Percentiles rank a stretch among this genome's conserved stretches.
These are phyloP conservation scores for Russula dissimulans DNA, from an alignment of 768 basidiomycete species.

Conservation along the genomic window DNA sequence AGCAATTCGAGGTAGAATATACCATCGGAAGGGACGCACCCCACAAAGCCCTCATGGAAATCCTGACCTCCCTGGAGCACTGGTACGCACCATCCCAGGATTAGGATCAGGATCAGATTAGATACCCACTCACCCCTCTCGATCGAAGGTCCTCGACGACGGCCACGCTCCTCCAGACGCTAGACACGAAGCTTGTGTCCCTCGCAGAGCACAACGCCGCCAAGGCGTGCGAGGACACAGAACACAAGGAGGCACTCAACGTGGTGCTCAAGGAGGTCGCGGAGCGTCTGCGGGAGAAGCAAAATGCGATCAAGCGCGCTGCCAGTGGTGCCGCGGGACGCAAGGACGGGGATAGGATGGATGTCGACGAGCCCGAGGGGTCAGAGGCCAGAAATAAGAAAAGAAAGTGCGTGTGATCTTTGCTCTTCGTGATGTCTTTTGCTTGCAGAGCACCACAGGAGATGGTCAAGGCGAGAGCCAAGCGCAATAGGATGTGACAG, in stretches of 20 bases:
- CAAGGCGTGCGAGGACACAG: conserved; percentile 35
- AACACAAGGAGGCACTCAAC: conserved; percentile 48
- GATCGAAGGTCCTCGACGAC: conserved; percentile 57
- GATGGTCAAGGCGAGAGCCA: conserved; percentile 9
- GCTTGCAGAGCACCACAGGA: conserved; percentile 17
- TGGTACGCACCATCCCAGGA: conserved; percentile 39
- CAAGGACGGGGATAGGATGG: conserved; percentile 19
- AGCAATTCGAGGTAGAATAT: conserved; percentile 85
- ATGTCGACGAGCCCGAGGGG: conserved; percentile 18
- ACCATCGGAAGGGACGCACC: conserved; percentile 87
- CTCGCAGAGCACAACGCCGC: conserved; percentile 39
- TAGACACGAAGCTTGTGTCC: conserved; percentile 58
- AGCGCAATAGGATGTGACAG: conserved; percentile 17
- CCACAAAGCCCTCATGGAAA: conserved; percentile 51
- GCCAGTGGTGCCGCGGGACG: not conserved
- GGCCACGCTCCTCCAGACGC: conserved; percentile 55
- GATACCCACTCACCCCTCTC: not conserved
- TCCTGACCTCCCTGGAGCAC: conserved; percentile 53
- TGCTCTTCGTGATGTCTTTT: not conserved
- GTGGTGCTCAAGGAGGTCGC: conserved; percentile 48
- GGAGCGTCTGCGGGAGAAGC: conserved; percentile 49
- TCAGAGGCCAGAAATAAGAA: conserved; percentile 14
- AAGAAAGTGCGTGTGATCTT: conserved; percentile 9
- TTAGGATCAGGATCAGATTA: too few species aligned
- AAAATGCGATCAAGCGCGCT: conserved; percentile 17